Percentiles rank a stretch among this genome's conserved stretches.
Evolutionary conservation across 768 basidiomycete species (phyloP).

Genomic region (Lactarius trivialis): DNA sequence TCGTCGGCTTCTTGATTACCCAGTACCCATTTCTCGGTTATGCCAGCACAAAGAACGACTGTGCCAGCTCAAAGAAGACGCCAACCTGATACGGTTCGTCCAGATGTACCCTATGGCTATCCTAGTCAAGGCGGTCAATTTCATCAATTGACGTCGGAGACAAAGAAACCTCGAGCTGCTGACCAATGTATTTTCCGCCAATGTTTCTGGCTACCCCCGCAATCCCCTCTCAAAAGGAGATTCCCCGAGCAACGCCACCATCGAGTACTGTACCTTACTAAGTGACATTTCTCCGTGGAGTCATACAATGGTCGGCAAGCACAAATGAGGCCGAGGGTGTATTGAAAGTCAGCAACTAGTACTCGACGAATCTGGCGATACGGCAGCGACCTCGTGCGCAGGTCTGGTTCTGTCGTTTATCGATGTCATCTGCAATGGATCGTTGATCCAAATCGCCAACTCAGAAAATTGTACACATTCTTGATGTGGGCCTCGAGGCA

Average conservation of each 20-base stretch:
- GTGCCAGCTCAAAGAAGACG: background rate
- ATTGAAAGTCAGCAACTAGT: background rate
- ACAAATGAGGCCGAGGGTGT: background rate
- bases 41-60: background rate
- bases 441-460: background rate
- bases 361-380: background rate
- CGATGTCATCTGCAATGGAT: no score
- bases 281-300: background rate
- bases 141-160: background rate
- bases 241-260: no score
- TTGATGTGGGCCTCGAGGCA: background rate
- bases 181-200: background rate
- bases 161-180: background rate
- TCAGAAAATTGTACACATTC: background rate
- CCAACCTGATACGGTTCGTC: background rate
- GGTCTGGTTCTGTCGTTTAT: background rate
- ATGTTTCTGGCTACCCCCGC: background rate
- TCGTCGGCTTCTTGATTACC: background rate
- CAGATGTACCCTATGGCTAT: background rate
- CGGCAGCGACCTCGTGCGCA: background rate
- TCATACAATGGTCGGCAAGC: background rate
- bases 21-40: background rate
- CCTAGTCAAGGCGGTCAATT: background rate
- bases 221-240: background rate
- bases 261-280: background rate